Base-by-base conservation (phyloP, 2,329 filamentous ascomycete genomes). In the Neonectria coccinea region DNA sequence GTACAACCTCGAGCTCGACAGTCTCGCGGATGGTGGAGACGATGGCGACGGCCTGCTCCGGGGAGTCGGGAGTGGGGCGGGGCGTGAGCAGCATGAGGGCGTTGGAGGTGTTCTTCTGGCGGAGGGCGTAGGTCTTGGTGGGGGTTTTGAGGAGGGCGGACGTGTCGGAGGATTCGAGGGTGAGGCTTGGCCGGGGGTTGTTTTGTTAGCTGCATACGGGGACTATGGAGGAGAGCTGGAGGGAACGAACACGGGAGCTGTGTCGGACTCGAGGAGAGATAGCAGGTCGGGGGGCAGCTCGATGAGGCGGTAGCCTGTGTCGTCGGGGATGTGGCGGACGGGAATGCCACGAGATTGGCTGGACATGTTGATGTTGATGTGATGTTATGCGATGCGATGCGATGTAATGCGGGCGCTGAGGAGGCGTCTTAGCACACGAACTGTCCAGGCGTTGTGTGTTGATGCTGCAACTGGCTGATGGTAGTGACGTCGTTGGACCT, bases 61-160 rank as follows among this genome's bases (percentile, higher is more conserved):
- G 66, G 16, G 62, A 59, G 27, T 62, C 65, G 2, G 53, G 54
- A 5, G 70, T 50, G 12, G 63, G 18, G 51, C 64, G 42, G 5
- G 82, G 78, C 27, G 79, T 74, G 33, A 90, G 79, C 3, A 91
- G 75, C 70, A 90, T 85, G 51, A 91, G 81, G n/a, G 86, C 85
- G 73, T 91, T 91, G 50, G 88, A 91, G 0, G 88, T 90, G 75
- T 90, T 90, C 75, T 90, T 90, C 72, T 90, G 88, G 31, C 86
- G 86, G 51, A 91, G 81, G 6, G 82, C 82, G 77, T 89, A 91
- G 16, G 83, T 85, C 69, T 83, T 84, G 57, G 79, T 76, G 4
- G 82, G 82, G 1, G 83, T 82, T 69, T 79, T 84, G 58, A 90
- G 82, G 45, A 89, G 74, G 27, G 87, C 87, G 2, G 77, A 75